Conservation (phyloP, 2,329 filamentous ascomycete species). For the Dactylellina drechsleri region DNA sequence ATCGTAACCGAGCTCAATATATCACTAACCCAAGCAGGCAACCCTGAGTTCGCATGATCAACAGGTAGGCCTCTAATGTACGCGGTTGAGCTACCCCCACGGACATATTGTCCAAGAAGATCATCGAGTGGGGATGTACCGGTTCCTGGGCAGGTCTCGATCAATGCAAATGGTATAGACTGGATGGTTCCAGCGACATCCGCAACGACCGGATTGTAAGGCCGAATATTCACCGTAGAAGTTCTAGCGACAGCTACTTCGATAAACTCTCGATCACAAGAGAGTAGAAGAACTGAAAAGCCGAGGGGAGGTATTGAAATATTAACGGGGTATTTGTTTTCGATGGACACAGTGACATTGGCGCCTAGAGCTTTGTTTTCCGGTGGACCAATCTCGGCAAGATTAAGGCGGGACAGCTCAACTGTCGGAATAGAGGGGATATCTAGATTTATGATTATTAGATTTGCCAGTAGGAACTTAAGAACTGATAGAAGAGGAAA, state of each 20-base stretch:
- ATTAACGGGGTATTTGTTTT: slow-evolving; percentile 81
- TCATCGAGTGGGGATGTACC: slow-evolving; percentile 84
- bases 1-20: slow-evolving; percentile 83
- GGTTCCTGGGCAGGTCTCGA: slow-evolving; percentile 77
- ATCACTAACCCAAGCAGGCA: slow-evolving; percentile 83
- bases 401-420: slow-evolving; percentile 81
- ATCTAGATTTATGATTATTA: slow-evolving; percentile 61
- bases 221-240: slow-evolving; percentile 72
- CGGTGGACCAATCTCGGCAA: slow-evolving; percentile 74
- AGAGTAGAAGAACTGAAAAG: slow-evolving; percentile 85
- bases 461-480: slow-evolving; percentile 15
- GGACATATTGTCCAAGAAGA: slow-evolving; percentile 81
- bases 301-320: slow-evolving; percentile 80
- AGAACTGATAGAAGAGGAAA: slow-evolving; percentile 60
- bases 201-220: slow-evolving; percentile 74
- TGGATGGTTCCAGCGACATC: slow-evolving; percentile 77
- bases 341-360: slow-evolving; percentile 76
- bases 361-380: slow-evolving; percentile 76
- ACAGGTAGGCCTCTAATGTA: slow-evolving; percentile 82
- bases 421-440: slow-evolving; percentile 82
- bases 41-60: slow-evolving; percentile 68
- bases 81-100: slow-evolving; percentile 79
- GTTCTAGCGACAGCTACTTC: slow-evolving; percentile 80
- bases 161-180: slow-evolving; percentile 78
- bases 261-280: slow-evolving; percentile 81